Evolutionary conservation across 2,329 filamentous ascomycete genomes (phyloP).

Genomic region (Cladosporium cucumerinum): DNA sequence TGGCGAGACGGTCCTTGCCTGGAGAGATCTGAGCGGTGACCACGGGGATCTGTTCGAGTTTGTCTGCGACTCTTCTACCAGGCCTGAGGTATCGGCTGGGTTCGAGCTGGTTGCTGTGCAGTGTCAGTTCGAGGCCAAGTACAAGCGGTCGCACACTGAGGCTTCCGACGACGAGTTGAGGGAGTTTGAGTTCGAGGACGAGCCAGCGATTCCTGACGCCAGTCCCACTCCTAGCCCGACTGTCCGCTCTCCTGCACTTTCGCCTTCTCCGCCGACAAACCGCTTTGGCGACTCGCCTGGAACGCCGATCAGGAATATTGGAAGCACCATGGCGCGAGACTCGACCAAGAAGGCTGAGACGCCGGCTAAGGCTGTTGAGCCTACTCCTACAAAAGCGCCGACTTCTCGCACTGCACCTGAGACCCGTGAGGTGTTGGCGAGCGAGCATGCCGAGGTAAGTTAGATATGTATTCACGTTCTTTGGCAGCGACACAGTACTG

Average conservation of each 20-base stretch:
- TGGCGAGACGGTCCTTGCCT: slow-evolving; percentile 83
- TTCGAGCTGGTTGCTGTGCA: slow-evolving; percentile 82
- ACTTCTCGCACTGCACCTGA: slow-evolving; percentile 62
- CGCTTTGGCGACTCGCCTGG: slow-evolving; percentile 6
- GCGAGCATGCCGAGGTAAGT: slow-evolving; percentile 65
- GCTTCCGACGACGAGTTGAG: slow-evolving; percentile 78
- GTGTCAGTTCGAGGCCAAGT: slow-evolving; percentile 98
- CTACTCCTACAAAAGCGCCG: slow-evolving; percentile 56
- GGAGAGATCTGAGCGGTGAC: slow-evolving; percentile 93
- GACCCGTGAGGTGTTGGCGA: slow-evolving; percentile 67
- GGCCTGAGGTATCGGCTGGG: slow-evolving; percentile 67
- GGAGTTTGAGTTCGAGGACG: slow-evolving; percentile 73
- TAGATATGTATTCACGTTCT: neutral
- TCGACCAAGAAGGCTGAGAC: slow-evolving; percentile 28
- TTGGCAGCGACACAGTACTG: neutral
- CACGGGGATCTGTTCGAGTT: slow-evolving; percentile 96
- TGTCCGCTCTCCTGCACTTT: slow-evolving; percentile 34
- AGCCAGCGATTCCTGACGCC: slow-evolving; percentile 58
- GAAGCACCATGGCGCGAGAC: slow-evolving; percentile 30
- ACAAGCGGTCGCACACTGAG: slow-evolving; percentile 71
- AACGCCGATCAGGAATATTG: slow-evolving; percentile 18
- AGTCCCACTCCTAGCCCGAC: slow-evolving; percentile 54
- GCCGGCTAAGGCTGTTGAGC: slow-evolving; percentile 37
- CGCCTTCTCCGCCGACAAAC: neutral
- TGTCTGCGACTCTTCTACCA: slow-evolving; percentile 76